Conservation (phyloP, 768 basidiomycete species). For the Calocera cornea region DNA sequence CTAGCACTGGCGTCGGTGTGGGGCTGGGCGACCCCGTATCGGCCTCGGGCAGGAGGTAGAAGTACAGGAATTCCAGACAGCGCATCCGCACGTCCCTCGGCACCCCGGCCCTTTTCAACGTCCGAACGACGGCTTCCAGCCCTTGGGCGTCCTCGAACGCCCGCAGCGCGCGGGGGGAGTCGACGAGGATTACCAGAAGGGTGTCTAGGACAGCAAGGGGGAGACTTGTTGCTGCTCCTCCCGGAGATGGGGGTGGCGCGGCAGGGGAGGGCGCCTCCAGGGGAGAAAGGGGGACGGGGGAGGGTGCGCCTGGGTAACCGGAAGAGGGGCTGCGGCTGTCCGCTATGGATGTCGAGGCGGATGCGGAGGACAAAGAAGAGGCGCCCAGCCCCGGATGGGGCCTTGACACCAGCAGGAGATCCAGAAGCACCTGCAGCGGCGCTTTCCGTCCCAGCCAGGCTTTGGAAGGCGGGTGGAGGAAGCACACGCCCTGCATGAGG, state of each 20-base stretch:
- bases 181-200: conserved; percentile 76
- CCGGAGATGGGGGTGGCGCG: conserved; percentile 15
- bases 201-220: conserved; percentile 71
- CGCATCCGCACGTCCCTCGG: conserved; percentile 94
- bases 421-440: conserved; percentile 60
- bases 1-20: no score
- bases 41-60: conserved; percentile 81
- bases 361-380: conserved; percentile 26
- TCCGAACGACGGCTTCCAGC: conserved; percentile 69
- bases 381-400: background rate
- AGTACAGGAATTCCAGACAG: conserved; percentile 88
- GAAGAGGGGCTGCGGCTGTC: background rate
- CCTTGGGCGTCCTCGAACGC: conserved; percentile 67
- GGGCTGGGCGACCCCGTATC: conserved; percentile 9
- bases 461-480: conserved; percentile 59
- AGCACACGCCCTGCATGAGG: conserved; percentile 60
- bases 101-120: conserved; percentile 72
- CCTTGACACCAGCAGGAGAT: conserved; percentile 37
- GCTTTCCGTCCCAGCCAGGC: conserved; percentile 51
- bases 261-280: conserved; percentile 9
- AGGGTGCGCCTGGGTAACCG: conserved; percentile 9
- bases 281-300: conserved; percentile 8
- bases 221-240: conserved; percentile 23
- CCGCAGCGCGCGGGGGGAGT: conserved; percentile 59
- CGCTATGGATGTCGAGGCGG: conserved; percentile 13